Percentiles rank a stretch among this genome's conserved stretches.
Conservation (phyloP, 75 land plant genomes). For the Picea sitchensis region DNA sequence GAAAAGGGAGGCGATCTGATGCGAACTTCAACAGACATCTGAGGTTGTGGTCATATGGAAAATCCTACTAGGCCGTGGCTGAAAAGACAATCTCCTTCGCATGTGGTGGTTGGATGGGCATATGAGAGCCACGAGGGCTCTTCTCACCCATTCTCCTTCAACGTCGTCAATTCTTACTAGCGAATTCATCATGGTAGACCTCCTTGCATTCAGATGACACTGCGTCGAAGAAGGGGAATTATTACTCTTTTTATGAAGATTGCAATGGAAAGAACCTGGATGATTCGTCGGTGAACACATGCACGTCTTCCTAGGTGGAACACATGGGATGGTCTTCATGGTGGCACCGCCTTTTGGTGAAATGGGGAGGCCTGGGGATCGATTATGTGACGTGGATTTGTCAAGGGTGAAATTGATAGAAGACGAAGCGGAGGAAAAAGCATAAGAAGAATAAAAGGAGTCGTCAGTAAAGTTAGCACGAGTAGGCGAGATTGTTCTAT, state of each 20-base stretch:
- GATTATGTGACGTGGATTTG: no score
- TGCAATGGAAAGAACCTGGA: neutral
- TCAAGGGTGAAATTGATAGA: neutral
- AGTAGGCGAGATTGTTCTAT: conserved; percentile 20
- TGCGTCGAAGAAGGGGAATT: neutral
- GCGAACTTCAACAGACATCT: neutral
- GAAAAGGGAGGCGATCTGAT: no score
- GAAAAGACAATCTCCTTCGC: conserved; percentile 15
- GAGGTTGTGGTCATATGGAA: conserved; percentile 11
- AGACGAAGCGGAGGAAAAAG: neutral
- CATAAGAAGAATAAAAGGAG: neutral
- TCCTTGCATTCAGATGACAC: conserved; percentile 9
- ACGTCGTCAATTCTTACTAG: conserved; percentile 27
- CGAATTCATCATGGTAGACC: conserved; percentile 31
- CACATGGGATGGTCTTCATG: neutral
- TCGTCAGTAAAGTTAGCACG: conserved; percentile 12
- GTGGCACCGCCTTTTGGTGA: no score
- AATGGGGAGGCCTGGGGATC: no score
- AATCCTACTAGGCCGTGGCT: conserved; percentile 13
- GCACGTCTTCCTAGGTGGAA: neutral
- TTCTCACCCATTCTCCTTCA: conserved; percentile 25
- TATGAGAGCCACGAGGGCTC: conserved; percentile 23
- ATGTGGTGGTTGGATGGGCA: conserved; percentile 29
- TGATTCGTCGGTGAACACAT: conserved; percentile 7
- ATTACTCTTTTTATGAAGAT: neutral